A percentile compares a stretch with the other conserved stretches of the same genome.
These are phyloP conservation scores for Calocybe gangraenosa DNA, from an alignment of 768 basidiomycete genomes.

Conservation along the genomic window DNA sequence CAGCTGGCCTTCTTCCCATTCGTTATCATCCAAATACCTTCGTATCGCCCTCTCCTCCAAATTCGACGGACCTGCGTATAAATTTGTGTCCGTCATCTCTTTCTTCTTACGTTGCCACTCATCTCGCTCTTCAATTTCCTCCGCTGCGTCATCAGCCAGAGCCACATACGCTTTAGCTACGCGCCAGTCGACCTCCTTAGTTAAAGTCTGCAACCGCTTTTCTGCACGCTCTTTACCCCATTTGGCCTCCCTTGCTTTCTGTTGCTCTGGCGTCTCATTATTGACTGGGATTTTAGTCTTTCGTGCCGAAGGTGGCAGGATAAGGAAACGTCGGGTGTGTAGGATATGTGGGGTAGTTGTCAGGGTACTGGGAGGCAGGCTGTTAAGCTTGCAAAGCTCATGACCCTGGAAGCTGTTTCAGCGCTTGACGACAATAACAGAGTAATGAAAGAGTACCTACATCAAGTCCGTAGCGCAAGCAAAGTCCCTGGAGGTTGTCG, in stretches of 20 bases:
- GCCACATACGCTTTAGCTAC: constrained; percentile 69
- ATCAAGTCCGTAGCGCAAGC: constrained; percentile 55
- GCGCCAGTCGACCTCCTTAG: constrained; percentile 65
- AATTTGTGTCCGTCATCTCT: constrained; percentile 1
- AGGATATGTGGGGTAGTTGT: constrained; percentile 70
- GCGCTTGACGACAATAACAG: not conserved
- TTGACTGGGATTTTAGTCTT: constrained; percentile 18
- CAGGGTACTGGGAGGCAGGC: constrained; percentile 59
- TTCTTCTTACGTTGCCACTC: constrained; percentile 24
- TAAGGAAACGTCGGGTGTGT: constrained; percentile 59
- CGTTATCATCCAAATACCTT: constrained; percentile 61
- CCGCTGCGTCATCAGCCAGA: constrained; percentile 46
- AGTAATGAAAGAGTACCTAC: constrained; percentile 35
- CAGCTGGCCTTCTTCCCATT: constrained; percentile 53
- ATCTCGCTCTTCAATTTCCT: constrained; percentile 26
- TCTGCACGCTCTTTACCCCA: constrained; percentile 51
- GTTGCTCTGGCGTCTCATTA: constrained; percentile 20
- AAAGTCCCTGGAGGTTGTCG: constrained; percentile 65
- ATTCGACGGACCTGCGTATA: constrained; percentile 6
- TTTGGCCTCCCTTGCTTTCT: constrained; percentile 35
- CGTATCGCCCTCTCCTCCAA: constrained; percentile 52
- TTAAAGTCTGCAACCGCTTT: constrained; percentile 57
- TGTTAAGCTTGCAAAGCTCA: constrained; percentile 61
- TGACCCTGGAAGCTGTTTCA: constrained; percentile 36
- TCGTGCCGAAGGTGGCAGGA: constrained; percentile 44